Evolutionary conservation across 495 filamentous ascomycete genomes (phyloP).

Genomic region (Talaromyces ruber): DNA sequence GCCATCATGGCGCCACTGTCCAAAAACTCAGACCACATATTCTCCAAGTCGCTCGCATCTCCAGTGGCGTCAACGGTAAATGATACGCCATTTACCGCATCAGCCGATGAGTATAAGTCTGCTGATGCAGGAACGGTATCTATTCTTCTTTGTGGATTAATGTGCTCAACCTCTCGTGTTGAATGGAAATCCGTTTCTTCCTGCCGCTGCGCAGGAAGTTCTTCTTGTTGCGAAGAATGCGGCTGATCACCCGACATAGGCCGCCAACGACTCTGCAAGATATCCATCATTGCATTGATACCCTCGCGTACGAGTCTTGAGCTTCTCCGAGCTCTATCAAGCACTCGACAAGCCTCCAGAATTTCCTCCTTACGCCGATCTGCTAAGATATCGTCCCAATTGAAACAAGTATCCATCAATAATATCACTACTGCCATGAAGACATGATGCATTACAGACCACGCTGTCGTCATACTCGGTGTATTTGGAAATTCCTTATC

Average conservation of each 20-base stretch:
- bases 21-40: constrained; percentile 28
- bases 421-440: constrained; percentile 41
- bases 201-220: background rate
- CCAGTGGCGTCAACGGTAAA: background rate
- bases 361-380: constrained; percentile 34
- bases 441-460: constrained; percentile 34
- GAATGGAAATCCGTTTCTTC: background rate
- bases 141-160: background rate
- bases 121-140: background rate
- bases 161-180: background rate
- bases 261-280: constrained; percentile 25
- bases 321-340: constrained; percentile 27
- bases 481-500: constrained; percentile 25
- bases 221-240: constrained; percentile 3
- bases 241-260: background rate
- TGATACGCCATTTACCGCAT: background rate
- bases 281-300: constrained; percentile 28
- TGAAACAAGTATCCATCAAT: constrained; percentile 37
- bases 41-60: constrained; percentile 14
- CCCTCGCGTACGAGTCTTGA: constrained; percentile 22
- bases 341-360: constrained; percentile 31
- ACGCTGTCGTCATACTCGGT: constrained; percentile 20
- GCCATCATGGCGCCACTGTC: constrained; percentile 18
- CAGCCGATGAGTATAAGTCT: background rate
- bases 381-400: constrained; percentile 32